Base-by-base conservation (phyloP, 768 basidiomycete genomes). In the Atractiella rhizophila region DNA sequence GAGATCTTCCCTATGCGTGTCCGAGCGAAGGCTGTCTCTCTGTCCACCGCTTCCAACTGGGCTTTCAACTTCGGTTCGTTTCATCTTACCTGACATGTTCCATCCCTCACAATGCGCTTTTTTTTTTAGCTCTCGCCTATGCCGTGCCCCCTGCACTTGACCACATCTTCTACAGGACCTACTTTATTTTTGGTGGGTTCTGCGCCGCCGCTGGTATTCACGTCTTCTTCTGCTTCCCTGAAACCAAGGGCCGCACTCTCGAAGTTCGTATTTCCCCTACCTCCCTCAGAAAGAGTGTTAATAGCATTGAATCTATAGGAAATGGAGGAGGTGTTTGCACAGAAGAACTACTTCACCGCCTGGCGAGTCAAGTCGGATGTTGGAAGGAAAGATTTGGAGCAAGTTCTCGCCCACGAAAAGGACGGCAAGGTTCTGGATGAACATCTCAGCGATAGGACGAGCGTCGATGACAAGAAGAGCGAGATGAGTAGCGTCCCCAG, bases 221-320 rank as follows among this genome's bases (percentile, higher is more conserved):
- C 50, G 62, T 78, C 44, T 62, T 73, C 52, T 77, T 79, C 66
- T 73, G 73, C 66, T 79, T 68, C 65, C 77, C 76, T 11, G 77
- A 79, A 27, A 46, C 45, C 12, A 48, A 45, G 37, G 45, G 51
- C 6, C 40, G 74, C 0, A 68, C 73, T 3, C 66, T 80, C 8
- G 77, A 80, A 57, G 76, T n/a, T n/a, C n/a, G n/a, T n/a, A n/a
- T n/a, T n/a, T n/a, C n/a, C n/a, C n/a, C n/a, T n/a, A n/a, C n/a
- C n/a, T n/a, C n/a, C n/a, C n/a, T n/a, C n/a, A n/a, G n/a, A n/a
- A n/a, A n/a, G n/a, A n/a, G n/a, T n/a, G n/a, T n/a, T n/a, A n/a
- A n/a, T n/a, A n/a, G n/a, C n/a, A n/a, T n/a, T n/a, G n/a, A n/a
- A n/a, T n/a, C n/a, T n/a, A n/a, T n/a, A n/a, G n/a, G n/a, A 80